Conservation (phyloP, 768 basidiomycete species). For the Suillus weaverae region DNA sequence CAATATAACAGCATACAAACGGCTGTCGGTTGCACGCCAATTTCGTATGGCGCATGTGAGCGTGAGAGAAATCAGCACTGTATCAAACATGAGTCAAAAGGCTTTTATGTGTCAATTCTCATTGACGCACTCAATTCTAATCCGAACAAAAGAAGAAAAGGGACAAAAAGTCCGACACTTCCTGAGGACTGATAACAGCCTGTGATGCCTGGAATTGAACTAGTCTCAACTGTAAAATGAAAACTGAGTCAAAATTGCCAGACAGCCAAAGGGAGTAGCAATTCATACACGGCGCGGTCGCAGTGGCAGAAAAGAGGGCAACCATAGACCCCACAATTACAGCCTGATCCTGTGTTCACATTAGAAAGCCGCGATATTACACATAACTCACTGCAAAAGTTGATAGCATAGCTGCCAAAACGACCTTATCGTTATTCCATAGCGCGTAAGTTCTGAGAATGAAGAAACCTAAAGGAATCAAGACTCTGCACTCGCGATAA, state of each 20-base stretch:
- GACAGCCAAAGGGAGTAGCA: background rate
- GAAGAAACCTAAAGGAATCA: conserved; percentile 4
- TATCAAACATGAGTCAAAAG: background rate
- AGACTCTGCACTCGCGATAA: background rate
- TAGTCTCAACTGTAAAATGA: background rate
- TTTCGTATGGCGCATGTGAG: background rate
- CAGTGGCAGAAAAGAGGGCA: background rate
- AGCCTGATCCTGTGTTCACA: background rate
- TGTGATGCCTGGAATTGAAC: background rate
- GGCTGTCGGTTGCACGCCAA: background rate
- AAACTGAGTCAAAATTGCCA: background rate
- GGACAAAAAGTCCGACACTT: background rate
- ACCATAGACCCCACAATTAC: background rate
- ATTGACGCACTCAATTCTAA: conserved; percentile 6
- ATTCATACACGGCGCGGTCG: background rate
- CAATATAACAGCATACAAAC: conserved; percentile 2
- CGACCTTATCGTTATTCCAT: conserved; percentile 1
- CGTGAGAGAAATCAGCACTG: conserved; percentile 7
- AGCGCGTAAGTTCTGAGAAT: conserved; percentile 7
- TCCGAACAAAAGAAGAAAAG: conserved; percentile 8
- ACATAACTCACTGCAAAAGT: conserved; percentile 5
- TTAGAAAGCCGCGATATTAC: background rate
- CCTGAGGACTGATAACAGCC: background rate
- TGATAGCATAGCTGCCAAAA: background rate
- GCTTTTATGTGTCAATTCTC: background rate